These are phyloP conservation scores for Echinochloa phyllopogon DNA, from an alignment of 176 grass and related monocot species.

Conservation along the genomic window DNA sequence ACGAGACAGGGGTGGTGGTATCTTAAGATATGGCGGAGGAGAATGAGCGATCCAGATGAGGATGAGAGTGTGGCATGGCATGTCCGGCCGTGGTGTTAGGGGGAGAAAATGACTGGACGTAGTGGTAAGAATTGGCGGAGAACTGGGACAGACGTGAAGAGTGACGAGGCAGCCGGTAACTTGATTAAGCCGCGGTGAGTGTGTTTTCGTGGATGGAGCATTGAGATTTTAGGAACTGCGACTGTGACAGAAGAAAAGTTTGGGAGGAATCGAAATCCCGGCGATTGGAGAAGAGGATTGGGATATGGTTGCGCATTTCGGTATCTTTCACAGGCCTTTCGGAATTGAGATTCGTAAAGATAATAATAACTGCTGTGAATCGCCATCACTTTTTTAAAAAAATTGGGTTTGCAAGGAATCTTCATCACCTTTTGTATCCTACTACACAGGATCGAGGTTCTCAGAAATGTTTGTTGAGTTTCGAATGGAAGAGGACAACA, in stretches of 20 bases:
- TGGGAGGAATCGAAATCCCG: background rate
- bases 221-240: background rate
- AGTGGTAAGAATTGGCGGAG: background rate
- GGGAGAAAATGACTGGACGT: slow-evolving; percentile 6
- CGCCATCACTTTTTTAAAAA: background rate
- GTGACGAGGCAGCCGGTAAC: background rate
- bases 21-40: background rate
- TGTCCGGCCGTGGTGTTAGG: background rate
- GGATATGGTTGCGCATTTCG: background rate
- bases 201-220: background rate
- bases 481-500: background rate
- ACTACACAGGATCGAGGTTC: background rate
- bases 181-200: background rate
- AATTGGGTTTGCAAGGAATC: background rate
- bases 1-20: background rate
- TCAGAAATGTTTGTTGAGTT: background rate
- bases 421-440: background rate
- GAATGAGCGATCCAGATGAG: background rate
- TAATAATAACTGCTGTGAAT: too few species aligned
- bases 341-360: background rate
- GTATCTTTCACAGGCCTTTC: too few species aligned
- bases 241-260: too few species aligned
- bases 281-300: background rate
- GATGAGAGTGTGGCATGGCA: background rate
- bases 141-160: background rate